These are phyloP conservation scores for Pleurotus eryngii DNA, from an alignment of 768 basidiomycete genomes.

Conservation along the genomic window DNA sequence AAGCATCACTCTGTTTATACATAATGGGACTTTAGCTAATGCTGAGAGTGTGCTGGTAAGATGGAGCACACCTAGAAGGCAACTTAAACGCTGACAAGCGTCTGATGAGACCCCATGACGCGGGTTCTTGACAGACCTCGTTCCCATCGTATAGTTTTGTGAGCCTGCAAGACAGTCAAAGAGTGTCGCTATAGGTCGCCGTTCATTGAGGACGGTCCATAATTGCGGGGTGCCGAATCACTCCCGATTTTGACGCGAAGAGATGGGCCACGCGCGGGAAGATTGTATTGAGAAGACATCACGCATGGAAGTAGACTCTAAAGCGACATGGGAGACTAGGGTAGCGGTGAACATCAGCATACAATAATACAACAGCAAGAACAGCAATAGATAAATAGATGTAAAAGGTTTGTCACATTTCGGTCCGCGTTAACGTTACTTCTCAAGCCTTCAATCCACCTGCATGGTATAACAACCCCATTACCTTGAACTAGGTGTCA, in stretches of 20 bases:
- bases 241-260: not conserved
- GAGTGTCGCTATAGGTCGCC: not conserved
- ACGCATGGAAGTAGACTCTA: not conserved
- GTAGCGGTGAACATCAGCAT: not conserved
- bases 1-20: not conserved
- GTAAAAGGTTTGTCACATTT: not conserved
- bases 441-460: conserved; percentile 7
- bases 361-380: not conserved
- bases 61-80: not conserved
- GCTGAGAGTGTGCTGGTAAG: not conserved
- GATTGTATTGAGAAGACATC: not conserved
- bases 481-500: conserved; percentile 36
- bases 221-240: not conserved
- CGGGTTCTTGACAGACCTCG: not conserved
- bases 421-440: not conserved
- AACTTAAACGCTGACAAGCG: not conserved
- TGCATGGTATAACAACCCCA: conserved; percentile 39
- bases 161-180: not conserved
- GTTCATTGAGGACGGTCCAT: not conserved
- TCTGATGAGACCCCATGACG: not conserved
- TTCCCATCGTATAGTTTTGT: not conserved
- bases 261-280: not conserved
- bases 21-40: not conserved
- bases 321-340: not conserved
- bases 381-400: not conserved